A percentile compares a stretch with the other conserved stretches of the same genome.
phyloP scores from a whole-genome alignment of 768 basidiomycete species.

The Pulveroboletus sp. region DNA sequence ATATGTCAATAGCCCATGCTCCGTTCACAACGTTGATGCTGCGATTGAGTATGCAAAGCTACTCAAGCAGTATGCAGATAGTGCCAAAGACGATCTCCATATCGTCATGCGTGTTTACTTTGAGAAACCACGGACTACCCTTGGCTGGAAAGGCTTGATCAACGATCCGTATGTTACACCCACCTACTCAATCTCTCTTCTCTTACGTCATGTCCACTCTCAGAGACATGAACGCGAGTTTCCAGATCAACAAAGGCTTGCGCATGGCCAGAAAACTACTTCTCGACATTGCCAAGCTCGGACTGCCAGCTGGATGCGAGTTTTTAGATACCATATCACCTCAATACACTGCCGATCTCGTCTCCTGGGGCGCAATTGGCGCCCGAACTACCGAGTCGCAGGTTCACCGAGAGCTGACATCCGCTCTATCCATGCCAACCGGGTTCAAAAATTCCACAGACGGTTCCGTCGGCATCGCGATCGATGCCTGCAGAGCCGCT shows the following conservation, averaged over 20 bases:
- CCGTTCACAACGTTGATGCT: constrained; percentile 85
- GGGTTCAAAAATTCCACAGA: constrained; percentile 99
- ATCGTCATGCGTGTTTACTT: constrained; percentile 99
- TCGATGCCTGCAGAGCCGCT: constrained; percentile 95
- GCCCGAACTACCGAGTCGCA: constrained; percentile 91
- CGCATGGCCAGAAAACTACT: constrained; percentile 84
- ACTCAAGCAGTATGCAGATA: constrained; percentile 76
- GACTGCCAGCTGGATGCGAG: constrained; percentile 94
- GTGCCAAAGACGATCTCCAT: constrained; percentile 78
- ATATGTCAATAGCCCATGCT: constrained; percentile 70
- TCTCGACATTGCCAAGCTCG: constrained; percentile 85
- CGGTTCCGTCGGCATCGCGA: constrained; percentile 85
- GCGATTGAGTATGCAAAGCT: constrained; percentile 85
- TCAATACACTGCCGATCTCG: constrained; percentile 92
- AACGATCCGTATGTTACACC: constrained; percentile 69
- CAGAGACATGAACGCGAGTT: constrained; percentile 80
- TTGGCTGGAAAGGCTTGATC: constrained; percentile 99
- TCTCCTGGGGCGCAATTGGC: constrained; percentile 96
- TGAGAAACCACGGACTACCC: constrained; percentile 93
- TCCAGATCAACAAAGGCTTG: constrained; percentile 96
- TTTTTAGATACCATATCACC: constrained; percentile 79
- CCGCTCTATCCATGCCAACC: constrained; percentile 89
- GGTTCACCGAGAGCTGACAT: constrained; percentile 86
- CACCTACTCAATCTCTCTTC: not conserved
- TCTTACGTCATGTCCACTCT: not conserved